Evolutionary conservation across 2,329 filamentous ascomycete genomes (phyloP), one percentile per base, ranked within the genome.

Genomic region (Microcyclospora tardicrescens): DNA sequence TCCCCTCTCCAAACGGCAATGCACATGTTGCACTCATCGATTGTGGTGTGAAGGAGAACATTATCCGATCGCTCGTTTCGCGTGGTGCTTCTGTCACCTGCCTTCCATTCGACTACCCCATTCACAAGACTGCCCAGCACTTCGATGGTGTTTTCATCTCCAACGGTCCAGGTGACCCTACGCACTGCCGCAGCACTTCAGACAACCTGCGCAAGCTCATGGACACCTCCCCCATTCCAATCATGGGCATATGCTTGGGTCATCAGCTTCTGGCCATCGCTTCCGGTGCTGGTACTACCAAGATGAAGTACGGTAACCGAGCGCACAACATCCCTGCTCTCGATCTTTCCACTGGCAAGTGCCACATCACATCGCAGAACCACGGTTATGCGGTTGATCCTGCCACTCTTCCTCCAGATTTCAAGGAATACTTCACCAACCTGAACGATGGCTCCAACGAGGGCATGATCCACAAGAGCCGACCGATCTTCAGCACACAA

Each of bases 1-100:
- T 96, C 49, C 81, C 84, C 61, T 86, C 87, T 37, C 75, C 79
- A 27, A 75, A 81, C 50, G 85, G 89, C 47, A 77, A 81, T 56
- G 80, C 84, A 61, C 91, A 98, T 67, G 77, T 98, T 52, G 91
- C 89, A 42, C 74, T 98, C 51, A 81, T 98, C 59, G 91, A 98
- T 67, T 98, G 91, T 58, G 91, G 91, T 70, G 91, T 96, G 52
- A 98, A 98, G 76, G 91, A 98, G 75, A 98, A 98, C 71, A 98
- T 98, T 55, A 79, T 98, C 43, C 85, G 91, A 57, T 93, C 84
- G 61, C 72, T 98, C 43, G 87, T 96, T 57, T 80, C 75, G 64
- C 86, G 91, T 47, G 91, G 91, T 44, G 84, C 87, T 38, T 87
- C 84, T 47, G 83, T 93, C 47, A 96, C 91, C 31, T 84, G 85